Base-by-base conservation (phyloP, 495 filamentous ascomycete genomes). In the Penicillium daleae region DNA sequence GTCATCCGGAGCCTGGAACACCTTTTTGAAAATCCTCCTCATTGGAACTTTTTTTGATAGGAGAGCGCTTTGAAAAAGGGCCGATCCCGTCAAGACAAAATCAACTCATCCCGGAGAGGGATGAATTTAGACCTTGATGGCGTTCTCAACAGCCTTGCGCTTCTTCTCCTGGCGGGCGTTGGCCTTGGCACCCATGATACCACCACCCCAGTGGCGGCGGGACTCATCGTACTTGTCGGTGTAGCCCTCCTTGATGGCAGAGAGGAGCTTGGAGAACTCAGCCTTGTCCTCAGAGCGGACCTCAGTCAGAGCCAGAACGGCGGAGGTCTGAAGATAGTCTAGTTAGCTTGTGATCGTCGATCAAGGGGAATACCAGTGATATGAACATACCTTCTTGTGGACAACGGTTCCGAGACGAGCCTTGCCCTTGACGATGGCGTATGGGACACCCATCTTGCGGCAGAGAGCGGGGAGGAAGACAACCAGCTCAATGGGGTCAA, bases 371-470 rank as follows among this genome's bases (percentile, higher is more conserved):
- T 4, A 29, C 5, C 37, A 26, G 2, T 24, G 21, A 32, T 8
- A 8, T 51, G n/a, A 42, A 29, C 54, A 56, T 56, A 56, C 54
- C 54, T 99, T 99, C 88, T 99, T 96, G 91, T 98, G 96, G 73
- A 99, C 93, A 71, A 98, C 93, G 62, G 95, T 97, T 71, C 96
- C 96, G 72, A 98, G 91, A 80, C 96, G 88, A 68, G 96, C 94
- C 89, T 99, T 99, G 82, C 96, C 96, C 90, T 98, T 99, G 75
- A 98, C 88, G 74, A 99, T 99, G 76, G 92, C 94, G 80, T 97
- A 99, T 58, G 96, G 96, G 68, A 99, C 86, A 83, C 96, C 96
- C 93, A 99, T 98, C 92, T 99, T 99, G 81, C 92, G 89, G 90
- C 96, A 99, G 72, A 99, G 88, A 76, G 96, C 93, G 66, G 96